Evolutionary conservation across 2,329 filamentous ascomycete genomes (phyloP).

Genomic region (Hyphodiscus sp.): DNA sequence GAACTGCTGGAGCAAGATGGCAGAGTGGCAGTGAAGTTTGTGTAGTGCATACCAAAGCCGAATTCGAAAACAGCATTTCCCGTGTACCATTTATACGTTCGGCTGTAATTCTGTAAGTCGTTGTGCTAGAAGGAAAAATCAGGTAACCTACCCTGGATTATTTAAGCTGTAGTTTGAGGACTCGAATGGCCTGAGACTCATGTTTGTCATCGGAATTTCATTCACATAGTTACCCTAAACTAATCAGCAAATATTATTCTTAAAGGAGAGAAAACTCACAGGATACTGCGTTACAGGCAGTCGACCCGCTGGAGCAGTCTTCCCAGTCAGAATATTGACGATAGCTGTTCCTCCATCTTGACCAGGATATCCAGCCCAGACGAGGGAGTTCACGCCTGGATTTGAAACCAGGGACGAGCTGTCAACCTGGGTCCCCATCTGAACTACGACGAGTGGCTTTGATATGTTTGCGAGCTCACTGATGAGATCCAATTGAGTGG

Average conservation of each 20-base stretch:
- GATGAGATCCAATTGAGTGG: constrained; percentile 45
- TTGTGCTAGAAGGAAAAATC: not conserved
- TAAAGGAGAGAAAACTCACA: not conserved
- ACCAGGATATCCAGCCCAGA: constrained; percentile 55
- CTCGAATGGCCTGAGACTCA: constrained; percentile 42
- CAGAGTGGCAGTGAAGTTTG: constrained; percentile 6
- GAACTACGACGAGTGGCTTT: constrained; percentile 46
- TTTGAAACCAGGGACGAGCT: constrained; percentile 41
- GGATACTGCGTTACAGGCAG: constrained; percentile 52
- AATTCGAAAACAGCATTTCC: constrained; percentile 44
- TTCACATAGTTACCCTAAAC: constrained; percentile 38
- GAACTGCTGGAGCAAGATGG: not conserved
- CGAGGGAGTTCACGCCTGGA: constrained; percentile 41
- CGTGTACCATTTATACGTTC: constrained; percentile 54
- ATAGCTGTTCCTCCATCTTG: constrained; percentile 52
- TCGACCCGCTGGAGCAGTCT: constrained; percentile 33
- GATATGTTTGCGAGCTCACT: constrained; percentile 36
- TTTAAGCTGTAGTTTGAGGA: constrained; percentile 23
- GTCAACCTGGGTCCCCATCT: constrained; percentile 48
- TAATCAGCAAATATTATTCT: not conserved
- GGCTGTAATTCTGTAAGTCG: constrained; percentile 28
- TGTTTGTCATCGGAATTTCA: constrained; percentile 48
- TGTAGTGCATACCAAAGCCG: constrained; percentile 40
- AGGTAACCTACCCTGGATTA: constrained; percentile 31
- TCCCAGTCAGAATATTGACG: constrained; percentile 47